These are phyloP conservation scores for Suillus luteus DNA, from an alignment of 768 basidiomycete genomes.

Conservation along the genomic window DNA sequence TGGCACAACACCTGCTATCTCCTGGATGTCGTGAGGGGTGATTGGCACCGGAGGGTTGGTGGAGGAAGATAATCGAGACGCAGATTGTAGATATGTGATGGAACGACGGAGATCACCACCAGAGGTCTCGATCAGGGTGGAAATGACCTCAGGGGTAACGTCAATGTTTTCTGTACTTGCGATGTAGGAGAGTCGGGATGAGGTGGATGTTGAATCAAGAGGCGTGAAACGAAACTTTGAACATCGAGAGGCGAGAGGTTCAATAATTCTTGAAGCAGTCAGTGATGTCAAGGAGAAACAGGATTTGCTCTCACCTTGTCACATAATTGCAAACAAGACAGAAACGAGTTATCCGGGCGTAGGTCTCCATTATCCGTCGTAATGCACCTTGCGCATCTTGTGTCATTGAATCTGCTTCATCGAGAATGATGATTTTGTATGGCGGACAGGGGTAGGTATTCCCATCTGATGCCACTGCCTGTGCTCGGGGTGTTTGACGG, in stretches of 20 bases:
- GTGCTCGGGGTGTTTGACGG: slow-evolving; percentile 85
- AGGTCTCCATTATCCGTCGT: slow-evolving; percentile 99
- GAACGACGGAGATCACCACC: slow-evolving; percentile 93
- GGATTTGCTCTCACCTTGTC: slow-evolving; percentile 66
- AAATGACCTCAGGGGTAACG: slow-evolving; percentile 59
- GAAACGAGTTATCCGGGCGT: slow-evolving; percentile 94
- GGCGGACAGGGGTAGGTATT: slow-evolving; percentile 94
- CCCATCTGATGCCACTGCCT: slow-evolving; percentile 68
- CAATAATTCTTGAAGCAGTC: slow-evolving; percentile 75
- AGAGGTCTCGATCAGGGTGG: slow-evolving; percentile 76
- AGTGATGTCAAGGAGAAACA: slow-evolving; percentile 11
- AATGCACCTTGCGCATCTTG: slow-evolving; percentile 98
- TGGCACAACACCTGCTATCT: slow-evolving; percentile 96
- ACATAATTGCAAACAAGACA: slow-evolving; percentile 99
- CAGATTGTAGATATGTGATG: slow-evolving; percentile 97
- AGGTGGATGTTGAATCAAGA: slow-evolving; percentile 76
- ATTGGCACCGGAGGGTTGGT: slow-evolving; percentile 74
- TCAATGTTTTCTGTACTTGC: slow-evolving; percentile 72
- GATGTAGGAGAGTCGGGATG: slow-evolving; percentile 75
- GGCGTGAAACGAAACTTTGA: slow-evolving; percentile 99
- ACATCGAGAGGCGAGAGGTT: slow-evolving; percentile 97
- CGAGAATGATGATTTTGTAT: slow-evolving; percentile 97
- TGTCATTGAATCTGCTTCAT: slow-evolving; percentile 99
- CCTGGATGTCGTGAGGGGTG: slow-evolving; percentile 80
- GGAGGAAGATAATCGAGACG: slow-evolving; percentile 81